These are phyloP conservation scores for Auricularia cornea DNA, from an alignment of 768 basidiomycete genomes.

Conservation along the genomic window DNA sequence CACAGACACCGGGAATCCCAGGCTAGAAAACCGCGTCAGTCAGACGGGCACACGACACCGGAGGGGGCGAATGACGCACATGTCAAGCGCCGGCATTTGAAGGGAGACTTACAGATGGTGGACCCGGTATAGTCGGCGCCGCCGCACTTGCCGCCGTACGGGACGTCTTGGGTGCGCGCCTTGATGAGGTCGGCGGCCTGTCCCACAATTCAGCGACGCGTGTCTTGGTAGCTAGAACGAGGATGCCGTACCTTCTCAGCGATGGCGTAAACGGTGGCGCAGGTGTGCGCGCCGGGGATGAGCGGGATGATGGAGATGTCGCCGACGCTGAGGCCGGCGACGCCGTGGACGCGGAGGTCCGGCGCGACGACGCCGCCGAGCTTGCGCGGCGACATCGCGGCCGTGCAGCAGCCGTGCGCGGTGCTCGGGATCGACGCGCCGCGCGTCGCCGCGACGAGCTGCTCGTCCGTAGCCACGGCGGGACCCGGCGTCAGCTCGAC, in stretches of 20 bases:
- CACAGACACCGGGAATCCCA: too few species aligned
- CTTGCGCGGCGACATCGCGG: conserved; percentile 32
- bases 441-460: conserved; percentile 13
- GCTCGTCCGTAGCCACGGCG: conserved; percentile 7
- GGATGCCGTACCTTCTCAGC: not conserved
- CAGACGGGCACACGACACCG: too few species aligned
- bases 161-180: not conserved
- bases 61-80: too few species aligned
- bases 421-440: conserved; percentile 12
- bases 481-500: conserved; percentile 3
- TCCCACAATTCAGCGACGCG: not conserved
- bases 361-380: conserved; percentile 38
- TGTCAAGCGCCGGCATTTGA: too few species aligned
- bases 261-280: conserved; percentile 14
- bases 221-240: not conserved
- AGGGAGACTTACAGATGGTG: too few species aligned
- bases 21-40: too few species aligned
- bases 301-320: conserved; percentile 18
- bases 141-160: too few species aligned
- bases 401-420: conserved; percentile 26
- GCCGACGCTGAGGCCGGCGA: conserved; percentile 31
- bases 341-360: conserved; percentile 35
- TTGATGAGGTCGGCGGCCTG: not conserved
- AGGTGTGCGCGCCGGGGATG: conserved; percentile 14
- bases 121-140: too few species aligned